Evolutionary conservation across 331 rosid genomes (phyloP), one percentile per base, ranked within the genome.

Genomic region (Dryas integrifolia): DNA sequence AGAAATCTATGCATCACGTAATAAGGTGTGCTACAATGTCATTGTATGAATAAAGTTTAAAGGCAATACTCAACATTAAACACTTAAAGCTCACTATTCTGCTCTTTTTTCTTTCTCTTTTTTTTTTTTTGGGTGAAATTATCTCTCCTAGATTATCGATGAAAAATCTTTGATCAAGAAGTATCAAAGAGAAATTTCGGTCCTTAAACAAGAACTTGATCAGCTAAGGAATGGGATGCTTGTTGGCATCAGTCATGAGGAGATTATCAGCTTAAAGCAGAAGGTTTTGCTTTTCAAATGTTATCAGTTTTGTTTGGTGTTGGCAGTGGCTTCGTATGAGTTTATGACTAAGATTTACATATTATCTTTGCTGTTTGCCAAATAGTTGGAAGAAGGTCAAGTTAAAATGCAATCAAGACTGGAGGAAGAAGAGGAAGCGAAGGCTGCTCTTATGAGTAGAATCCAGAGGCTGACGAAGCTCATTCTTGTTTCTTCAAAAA

Each of bases 401-500:
- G 96, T 88, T 43, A 96, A 96, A 86, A 90, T 96, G 99, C 99
- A 88, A 75, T 96, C 96, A 68, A 90, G 99, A 85, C 82, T 96
- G 74, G 99, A 96, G 87, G 99, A 96, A 77, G 99, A 96, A 82
- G 99, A 96, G 83, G 99, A 96, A 39, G 99, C 98, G 59, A 96
- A 96, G 86, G 98, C 89, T 83, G 98, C 98, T 85, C 97, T 96
- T 62, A 80, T 90, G 98, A 96, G 99, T 87, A 90, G 99, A 87
- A 96, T 96, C 78, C 99, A 96, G 85, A 85, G 99, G 84, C 88
- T 96, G 67, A 96, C 99, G 16, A 96, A 96, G 82, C 99, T 96
- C 72, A 96, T 96, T 76, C 92, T 96, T 70, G 99, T 96, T 80
- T 96, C 99, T 67, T 84, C 99, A 7, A 96, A 96, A 87, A 88